Evolutionary conservation across 179 eudicot genomes (phyloP), one percentile per base, ranked within the genome.

Genomic region (Camellia oleifera): DNA sequence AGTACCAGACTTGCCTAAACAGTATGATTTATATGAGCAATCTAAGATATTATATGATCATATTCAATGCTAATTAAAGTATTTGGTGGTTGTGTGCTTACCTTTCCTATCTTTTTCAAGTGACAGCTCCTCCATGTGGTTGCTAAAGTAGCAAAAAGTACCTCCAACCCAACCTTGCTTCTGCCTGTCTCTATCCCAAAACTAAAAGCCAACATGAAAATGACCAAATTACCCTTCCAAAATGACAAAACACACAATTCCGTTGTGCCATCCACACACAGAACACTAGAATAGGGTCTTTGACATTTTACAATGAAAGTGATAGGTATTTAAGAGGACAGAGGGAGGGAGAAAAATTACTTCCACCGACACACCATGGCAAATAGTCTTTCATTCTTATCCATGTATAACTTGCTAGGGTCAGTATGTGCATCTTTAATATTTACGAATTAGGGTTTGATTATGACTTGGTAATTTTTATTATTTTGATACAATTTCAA

Each of bases 101-200:
- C 20, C 9, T 40, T 10, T n/a, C 26, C 78, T 66, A 61, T 64
- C 69, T 53, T 64, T 79, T 72, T 69, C 77, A 12, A 65, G 58
- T 70, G 82, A 69, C 42, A 61, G 72, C 77, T 40, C 74, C 72
- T 75, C 62, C 81, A 74, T 79, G 63, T 78, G 76, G 76, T 23
- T 73, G 63, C 78, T 8, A 72, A 77, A 53, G 14, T n/a, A 63
- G 42, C 42, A 58, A 48, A 7, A 65, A 17, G 68, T 61, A 18
- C 56, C 44, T 72, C 64, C 77, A 58, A 69, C 40, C 3, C 77
- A 58, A 69, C 40, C 3, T 60, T 46, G 67, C 71, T 54, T 73
- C 53, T 63, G 63, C 69, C 64, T 63, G 63, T 56, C 64, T 61
- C 5, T 53, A 52, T 7, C 13, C 13, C 17, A 57, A 42, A 45